Evolutionary conservation across 1,139 yeast genomes (phyloP).

Genomic region (Suhomyces choctaworum): DNA sequence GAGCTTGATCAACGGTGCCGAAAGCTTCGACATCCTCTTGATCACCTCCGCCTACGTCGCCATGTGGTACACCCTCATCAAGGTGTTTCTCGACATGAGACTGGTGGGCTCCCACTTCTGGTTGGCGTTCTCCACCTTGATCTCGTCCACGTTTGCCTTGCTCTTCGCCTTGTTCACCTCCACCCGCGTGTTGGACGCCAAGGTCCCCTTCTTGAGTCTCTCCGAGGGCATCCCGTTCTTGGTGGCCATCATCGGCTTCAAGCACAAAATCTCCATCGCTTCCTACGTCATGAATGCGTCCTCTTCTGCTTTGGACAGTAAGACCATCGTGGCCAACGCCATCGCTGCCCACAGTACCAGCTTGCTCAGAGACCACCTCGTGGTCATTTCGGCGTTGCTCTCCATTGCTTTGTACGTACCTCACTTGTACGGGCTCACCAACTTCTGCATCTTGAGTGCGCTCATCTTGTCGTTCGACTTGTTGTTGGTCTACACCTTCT

Average conservation of each 20-base stretch:
- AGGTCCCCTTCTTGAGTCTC: slow-evolving; percentile 71
- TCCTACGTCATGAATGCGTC: slow-evolving; percentile 53
- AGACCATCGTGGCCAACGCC: slow-evolving; percentile 55
- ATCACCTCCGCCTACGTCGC: slow-evolving; percentile 83
- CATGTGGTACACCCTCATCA: slow-evolving; percentile 83
- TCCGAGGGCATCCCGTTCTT: slow-evolving; percentile 94
- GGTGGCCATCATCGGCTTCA: slow-evolving; percentile 91
- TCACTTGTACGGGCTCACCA: slow-evolving; percentile 72
- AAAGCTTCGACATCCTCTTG: slow-evolving; percentile 79
- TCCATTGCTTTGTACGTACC: slow-evolving; percentile 70
- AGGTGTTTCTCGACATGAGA: slow-evolving; percentile 80
- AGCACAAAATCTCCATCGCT: slow-evolving; percentile 79
- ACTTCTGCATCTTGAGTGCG: slow-evolving; percentile 79
- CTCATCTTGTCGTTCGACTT: slow-evolving; percentile 74
- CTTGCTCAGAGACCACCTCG: slow-evolving; percentile 74
- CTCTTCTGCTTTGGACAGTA: slow-evolving; percentile 40
- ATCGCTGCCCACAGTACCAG: slow-evolving; percentile 67
- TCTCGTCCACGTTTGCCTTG: slow-evolving; percentile 84
- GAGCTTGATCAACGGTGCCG: slow-evolving; percentile 70
- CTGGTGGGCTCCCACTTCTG: slow-evolving; percentile 82
- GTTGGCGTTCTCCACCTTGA: slow-evolving; percentile 80
- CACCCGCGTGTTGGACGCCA: slow-evolving; percentile 51
- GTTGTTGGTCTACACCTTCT: slow-evolving; percentile 77
- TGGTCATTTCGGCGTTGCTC: slow-evolving; percentile 72
- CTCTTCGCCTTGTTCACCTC: slow-evolving; percentile 76